Evolutionary conservation across 2,329 filamentous ascomycete species (phyloP).

Genomic region (Pezicula neosporulosa): DNA sequence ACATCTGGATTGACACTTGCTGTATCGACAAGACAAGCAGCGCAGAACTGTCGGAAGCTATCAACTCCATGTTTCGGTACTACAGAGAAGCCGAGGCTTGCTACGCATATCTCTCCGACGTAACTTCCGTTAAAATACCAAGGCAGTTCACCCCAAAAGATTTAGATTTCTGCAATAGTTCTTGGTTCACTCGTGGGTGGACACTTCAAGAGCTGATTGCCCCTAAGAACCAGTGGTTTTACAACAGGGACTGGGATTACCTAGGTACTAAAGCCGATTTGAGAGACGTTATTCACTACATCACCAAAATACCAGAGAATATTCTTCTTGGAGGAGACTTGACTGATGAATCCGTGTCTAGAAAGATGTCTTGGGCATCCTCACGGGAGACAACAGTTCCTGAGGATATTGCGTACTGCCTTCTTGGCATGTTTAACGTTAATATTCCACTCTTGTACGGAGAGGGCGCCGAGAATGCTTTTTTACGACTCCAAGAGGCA

Average conservation of each 20-base stretch:
- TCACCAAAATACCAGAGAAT: constrained; percentile 11
- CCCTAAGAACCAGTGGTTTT: constrained; percentile 9
- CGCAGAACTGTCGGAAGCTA: constrained; percentile 14
- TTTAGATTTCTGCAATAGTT: constrained; percentile 1
- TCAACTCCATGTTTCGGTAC: constrained; percentile 16
- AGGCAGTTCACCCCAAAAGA: background rate
- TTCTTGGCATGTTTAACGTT: constrained; percentile 40
- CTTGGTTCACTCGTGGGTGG: constrained; percentile 5
- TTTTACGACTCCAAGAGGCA: constrained; percentile 31
- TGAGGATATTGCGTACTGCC: constrained; percentile 42
- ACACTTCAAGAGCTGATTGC: constrained; percentile 16
- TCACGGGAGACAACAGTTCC: constrained; percentile 27
- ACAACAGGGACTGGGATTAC: constrained; percentile 10
- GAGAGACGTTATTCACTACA: constrained; percentile 14
- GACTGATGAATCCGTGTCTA: constrained; percentile 9
- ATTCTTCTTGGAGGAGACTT: constrained; percentile 12
- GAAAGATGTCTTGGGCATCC: constrained; percentile 36
- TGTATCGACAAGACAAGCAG: constrained; percentile 9
- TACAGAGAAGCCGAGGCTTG: background rate
- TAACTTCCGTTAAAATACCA: background rate
- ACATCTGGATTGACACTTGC: constrained; percentile 9
- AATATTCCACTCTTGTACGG: constrained; percentile 42
- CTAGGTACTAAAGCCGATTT: constrained; percentile 13
- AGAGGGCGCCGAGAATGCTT: constrained; percentile 28
- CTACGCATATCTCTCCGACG: background rate